Percentiles rank a stretch among this genome's conserved stretches.
Conservation (phyloP, 2,329 filamentous ascomycete genomes). For the Thelonectria rubi region DNA sequence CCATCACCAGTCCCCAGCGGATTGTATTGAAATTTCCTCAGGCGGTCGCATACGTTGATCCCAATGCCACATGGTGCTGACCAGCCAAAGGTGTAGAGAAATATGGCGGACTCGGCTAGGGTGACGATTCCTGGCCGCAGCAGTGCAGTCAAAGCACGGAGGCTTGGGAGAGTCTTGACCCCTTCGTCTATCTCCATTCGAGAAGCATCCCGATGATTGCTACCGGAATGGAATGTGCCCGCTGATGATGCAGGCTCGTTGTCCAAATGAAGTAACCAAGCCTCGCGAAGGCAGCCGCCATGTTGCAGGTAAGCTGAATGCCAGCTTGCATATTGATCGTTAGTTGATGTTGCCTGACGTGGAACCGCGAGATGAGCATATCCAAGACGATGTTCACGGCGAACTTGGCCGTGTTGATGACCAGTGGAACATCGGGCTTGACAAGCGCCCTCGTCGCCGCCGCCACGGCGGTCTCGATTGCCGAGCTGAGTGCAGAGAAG, state of each 20-base stretch:
- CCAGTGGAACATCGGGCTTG: conserved; percentile 72
- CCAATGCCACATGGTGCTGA: conserved; percentile 71
- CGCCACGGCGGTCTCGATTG: conserved; percentile 70
- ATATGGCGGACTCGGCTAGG: conserved; percentile 70
- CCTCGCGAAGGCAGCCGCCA: conserved; percentile 63
- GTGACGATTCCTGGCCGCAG: conserved; percentile 66
- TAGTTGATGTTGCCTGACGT: conserved; percentile 62
- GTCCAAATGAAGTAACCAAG: conserved; percentile 66
- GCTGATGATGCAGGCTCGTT: not conserved
- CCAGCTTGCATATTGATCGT: conserved; percentile 71
- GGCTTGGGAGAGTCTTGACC: conserved; percentile 45
- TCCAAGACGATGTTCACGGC: conserved; percentile 73
- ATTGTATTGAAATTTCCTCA: conserved; percentile 81
- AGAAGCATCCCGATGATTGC: not conserved
- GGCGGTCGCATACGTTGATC: conserved; percentile 72
- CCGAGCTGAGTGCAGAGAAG: conserved; percentile 68
- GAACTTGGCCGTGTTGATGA: conserved; percentile 72
- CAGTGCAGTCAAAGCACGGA: conserved; percentile 59
- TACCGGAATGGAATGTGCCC: not conserved
- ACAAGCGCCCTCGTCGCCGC: conserved; percentile 72
- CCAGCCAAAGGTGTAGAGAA: conserved; percentile 75
- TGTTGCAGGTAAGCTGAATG: conserved; percentile 69
- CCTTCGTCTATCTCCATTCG: not conserved
- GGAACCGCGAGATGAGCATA: conserved; percentile 68
- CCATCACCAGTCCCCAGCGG: conserved; percentile 78